Evolutionary conservation across 176 grass and related monocot genomes (phyloP).

Genomic region (Oryza australiensis): DNA sequence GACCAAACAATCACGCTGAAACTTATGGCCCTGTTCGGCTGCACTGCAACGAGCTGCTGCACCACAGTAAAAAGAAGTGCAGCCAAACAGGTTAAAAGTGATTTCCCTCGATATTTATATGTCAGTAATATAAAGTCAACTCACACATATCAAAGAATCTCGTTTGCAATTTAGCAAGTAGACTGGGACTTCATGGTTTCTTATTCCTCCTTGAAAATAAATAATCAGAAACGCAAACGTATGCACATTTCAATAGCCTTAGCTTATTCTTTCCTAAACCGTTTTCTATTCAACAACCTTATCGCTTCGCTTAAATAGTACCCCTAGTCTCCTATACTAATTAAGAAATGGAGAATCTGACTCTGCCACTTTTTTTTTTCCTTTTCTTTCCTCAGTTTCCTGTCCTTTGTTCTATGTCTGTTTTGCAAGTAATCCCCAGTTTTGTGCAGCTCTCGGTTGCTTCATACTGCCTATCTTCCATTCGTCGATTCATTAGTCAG

Average conservation of each 20-base stretch:
- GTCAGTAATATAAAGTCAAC: too few relatives aligned
- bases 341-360: slow-evolving; percentile 23
- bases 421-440: background rate
- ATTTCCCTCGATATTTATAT: too few relatives aligned
- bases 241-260: background rate
- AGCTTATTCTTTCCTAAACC: background rate
- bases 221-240: background rate
- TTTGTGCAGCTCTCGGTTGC: background rate
- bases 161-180: background rate
- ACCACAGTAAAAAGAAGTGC: too few relatives aligned
- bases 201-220: background rate
- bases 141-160: too few relatives aligned
- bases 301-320: slow-evolving; percentile 4
- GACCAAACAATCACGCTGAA: too few relatives aligned
- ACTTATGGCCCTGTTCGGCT: too few relatives aligned
- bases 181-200: background rate
- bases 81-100: too few relatives aligned
- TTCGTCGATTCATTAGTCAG: background rate
- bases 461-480: background rate
- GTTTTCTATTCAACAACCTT: slow-evolving; percentile 12
- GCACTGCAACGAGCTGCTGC: too few relatives aligned
- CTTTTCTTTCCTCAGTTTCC: background rate
- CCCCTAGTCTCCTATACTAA: background rate
- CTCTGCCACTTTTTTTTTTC: background rate
- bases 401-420: background rate